These are phyloP conservation scores for Dionaea muscipula DNA, from an alignment of 179 eudicot species.

Conservation along the genomic window DNA sequence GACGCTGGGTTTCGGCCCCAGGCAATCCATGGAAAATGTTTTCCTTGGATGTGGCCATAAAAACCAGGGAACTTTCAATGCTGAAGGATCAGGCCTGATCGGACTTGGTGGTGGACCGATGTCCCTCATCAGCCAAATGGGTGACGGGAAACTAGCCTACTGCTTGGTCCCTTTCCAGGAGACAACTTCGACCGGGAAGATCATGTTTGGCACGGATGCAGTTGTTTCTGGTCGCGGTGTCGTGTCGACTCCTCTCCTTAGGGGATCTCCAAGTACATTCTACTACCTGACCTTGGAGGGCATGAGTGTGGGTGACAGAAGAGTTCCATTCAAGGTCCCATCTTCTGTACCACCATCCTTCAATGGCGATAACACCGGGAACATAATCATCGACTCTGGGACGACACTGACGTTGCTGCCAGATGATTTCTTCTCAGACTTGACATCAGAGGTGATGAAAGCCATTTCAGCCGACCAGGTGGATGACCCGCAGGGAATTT, in stretches of 20 bases:
- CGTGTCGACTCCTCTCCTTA: slow-evolving; percentile 28
- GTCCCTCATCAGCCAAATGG: slow-evolving; percentile 38
- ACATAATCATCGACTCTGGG: slow-evolving; percentile 44
- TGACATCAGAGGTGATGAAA: slow-evolving; percentile 14
- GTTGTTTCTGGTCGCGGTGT: slow-evolving; percentile 23
- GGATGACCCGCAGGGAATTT: slow-evolving; percentile 13
- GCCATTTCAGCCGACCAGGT: slow-evolving; percentile 11
- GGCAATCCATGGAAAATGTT: slow-evolving; percentile 11
- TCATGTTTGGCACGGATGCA: slow-evolving; percentile 32
- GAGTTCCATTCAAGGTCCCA: neutral
- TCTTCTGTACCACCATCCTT: neutral
- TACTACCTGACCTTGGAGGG: slow-evolving; percentile 33
- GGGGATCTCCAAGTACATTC: slow-evolving; percentile 11
- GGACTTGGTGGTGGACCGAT: slow-evolving; percentile 41
- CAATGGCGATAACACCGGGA: slow-evolving; percentile 11
- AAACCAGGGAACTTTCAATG: slow-evolving; percentile 21
- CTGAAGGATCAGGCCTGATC: slow-evolving; percentile 28
- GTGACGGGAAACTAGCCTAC: slow-evolving; percentile 34
- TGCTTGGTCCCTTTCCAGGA: slow-evolving; percentile 25
- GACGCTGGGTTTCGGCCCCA: slow-evolving; percentile 27
- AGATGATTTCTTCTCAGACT: slow-evolving; percentile 7
- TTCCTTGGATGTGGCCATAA: slow-evolving; percentile 42
- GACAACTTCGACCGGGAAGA: slow-evolving; percentile 15
- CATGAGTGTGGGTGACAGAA: slow-evolving; percentile 20
- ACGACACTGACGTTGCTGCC: slow-evolving; percentile 38